Evolutionary conservation across 345 rosid genomes (phyloP), one percentile per base, ranked within the genome.

Genomic region (Eucalyptus grandis): DNA sequence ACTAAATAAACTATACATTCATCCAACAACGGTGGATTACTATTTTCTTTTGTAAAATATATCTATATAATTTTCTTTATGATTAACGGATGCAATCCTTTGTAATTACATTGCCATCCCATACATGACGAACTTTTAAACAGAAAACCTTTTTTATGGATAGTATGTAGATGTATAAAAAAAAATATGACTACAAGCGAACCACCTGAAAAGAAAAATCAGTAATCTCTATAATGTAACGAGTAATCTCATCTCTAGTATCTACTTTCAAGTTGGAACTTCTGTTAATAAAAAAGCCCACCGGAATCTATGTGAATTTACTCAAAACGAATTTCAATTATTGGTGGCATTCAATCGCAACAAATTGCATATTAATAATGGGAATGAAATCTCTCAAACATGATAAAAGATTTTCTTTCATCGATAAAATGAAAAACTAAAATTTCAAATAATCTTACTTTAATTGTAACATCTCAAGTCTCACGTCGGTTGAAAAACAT

Each of bases 401-500:
- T 26, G 47, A 21, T 40, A 77, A 77, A 2, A 2, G 3, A 40
- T 40, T 21, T 2, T 6, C 47, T 40, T 43, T 40, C 30, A 6
- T 77, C 3, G 0, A 11, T 77, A 77, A 77, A 77, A 77, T 11
- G 47, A 0, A 3, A 77, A 77, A 77, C 2, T 3, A 11, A 40
- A 40, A 77, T 21, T 22, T 77, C 9, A 0, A 22, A 21, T 6
- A 43, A 40, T 40, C 5, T 37, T 40, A 12, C 1, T 77, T 13
- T 40, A 77, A 40, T 77, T 12, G 5, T 6, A 12, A 37, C 0
- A 11, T 72, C 14, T 72, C 26, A 34, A 17, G 26, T 72, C 9
- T 0, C 26, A 19, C 2, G 0, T 34, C 0, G 5, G 0, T 72
- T 69, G 3, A 0, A 77, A 77, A 19, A 72, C 14, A 21, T 6